Base-by-base conservation (phyloP, 1,139 yeast genomes). In the Kodamaea arcana region DNA sequence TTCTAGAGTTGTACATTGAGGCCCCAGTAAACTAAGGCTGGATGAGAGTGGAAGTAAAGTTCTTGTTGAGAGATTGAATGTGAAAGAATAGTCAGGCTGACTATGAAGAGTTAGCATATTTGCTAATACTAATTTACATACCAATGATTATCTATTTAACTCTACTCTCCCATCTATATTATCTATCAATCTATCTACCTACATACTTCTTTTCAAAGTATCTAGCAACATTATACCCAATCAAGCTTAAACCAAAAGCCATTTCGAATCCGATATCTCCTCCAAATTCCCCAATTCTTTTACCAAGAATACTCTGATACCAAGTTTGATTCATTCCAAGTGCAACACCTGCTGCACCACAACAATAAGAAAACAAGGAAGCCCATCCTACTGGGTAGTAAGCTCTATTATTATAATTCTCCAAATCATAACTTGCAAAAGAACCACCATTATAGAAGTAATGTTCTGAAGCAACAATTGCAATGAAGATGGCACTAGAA, bases 231-330 rank as follows among this genome's bases (percentile, higher is more conserved):
- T 44, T 48, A 36, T 54, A 58, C 4, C 58, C 60, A 15, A 56
- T 43, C 30, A 56, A 54, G 3, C 59, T 44, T 37, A 54, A 51
- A 3, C 42, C 44, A 7, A 58, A 49, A 33, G 55, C 54, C 32
- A 59, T 42, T 39, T 55, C 60, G 20, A 54, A 58, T 1, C 61
- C 51, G n/a, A 57, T 48, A 33, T 58, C 64, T 20, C 62, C 62
- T 3, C 55, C 51, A 12, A 27, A 23, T 3, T 38, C 29, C 9
- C 58, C 58, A 20, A 55, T 43, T 25, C 40, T 46, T 23, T 43
- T 42, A 5, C 61, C 54, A 31, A 57, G 50, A 2, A 56, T 58
- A 6, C 62, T 61, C 20, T 42, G 51, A 39, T 58, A 58, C 62
- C 62, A 58, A 1, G 59, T 46, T 39, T 59, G 63, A 36, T 56